Evolutionary conservation across 306 rosid species (phyloP).

Genomic region (Vicia sativa): DNA sequence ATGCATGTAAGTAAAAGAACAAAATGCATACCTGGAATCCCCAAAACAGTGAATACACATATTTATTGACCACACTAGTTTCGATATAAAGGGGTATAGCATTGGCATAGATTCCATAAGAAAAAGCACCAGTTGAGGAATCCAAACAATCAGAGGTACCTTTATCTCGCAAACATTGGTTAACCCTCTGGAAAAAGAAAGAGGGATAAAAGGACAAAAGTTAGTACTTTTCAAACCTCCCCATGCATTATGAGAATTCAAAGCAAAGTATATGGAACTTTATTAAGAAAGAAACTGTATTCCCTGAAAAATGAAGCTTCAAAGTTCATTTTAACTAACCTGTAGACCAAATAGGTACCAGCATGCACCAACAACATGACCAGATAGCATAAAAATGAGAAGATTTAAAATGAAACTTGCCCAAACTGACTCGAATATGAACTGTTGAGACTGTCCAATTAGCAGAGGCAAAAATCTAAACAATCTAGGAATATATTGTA

Average conservation of each 20-base stretch:
- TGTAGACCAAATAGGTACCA: conserved; percentile 91
- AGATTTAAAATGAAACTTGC: too few relatives aligned
- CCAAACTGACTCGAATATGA: too few relatives aligned
- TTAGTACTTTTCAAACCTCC: conserved; percentile 18
- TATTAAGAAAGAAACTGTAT: too few relatives aligned
- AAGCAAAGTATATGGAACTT: too few relatives aligned
- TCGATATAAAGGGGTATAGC: conserved; percentile 37
- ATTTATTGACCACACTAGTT: conserved; percentile 31
- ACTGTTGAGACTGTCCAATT: too few relatives aligned
- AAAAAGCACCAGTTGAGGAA: conserved; percentile 14
- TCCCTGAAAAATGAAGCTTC: too few relatives aligned
- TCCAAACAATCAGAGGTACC: conserved; percentile 55
- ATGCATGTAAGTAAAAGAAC: too few relatives aligned
- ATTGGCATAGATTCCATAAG: conserved; percentile 35
- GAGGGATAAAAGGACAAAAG: background rate
- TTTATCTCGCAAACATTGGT: conserved; percentile 64
- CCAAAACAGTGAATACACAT: conserved; percentile 44
- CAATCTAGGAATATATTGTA: too few relatives aligned
- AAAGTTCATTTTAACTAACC: conserved; percentile 42
- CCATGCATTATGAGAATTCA: background rate
- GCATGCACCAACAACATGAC: conserved; percentile 78
- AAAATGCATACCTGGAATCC: conserved; percentile 41
- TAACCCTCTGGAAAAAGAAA: conserved; percentile 60
- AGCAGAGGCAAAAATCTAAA: too few relatives aligned
- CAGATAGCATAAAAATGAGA: conserved; percentile 26